Base-by-base conservation (phyloP, 2,329 filamentous ascomycete genomes). In the Exophiala oligosperma region DNA sequence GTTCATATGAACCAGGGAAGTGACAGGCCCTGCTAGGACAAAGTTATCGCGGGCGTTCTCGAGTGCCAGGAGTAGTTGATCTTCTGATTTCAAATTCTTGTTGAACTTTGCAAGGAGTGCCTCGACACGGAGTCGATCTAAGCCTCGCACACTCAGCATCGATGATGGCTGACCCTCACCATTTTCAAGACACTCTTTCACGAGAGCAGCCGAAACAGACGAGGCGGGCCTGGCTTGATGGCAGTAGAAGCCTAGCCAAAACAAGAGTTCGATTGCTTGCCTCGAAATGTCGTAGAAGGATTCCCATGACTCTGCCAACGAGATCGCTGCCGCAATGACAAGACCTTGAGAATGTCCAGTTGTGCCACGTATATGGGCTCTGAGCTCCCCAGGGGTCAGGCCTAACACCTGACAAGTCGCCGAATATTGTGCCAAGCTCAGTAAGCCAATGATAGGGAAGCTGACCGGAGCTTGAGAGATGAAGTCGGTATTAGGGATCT, bases 281-380 rank as follows among this genome's bases (percentile, higher is more conserved):
- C 82, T 87, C 54, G 91, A 84, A 54, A 91, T 85, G 69, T 90
- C 87, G 65, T 89, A 85, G 74, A 94, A 99, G 0, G 90, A 90
- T 63, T 96, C 91, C 94, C 94, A 99, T 28, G 89, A 92, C 66
- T 90, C 89, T 3, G 92, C 91, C 4, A 92, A 90, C 1, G 95
- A 89, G 59, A 94, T 95, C 24, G 90, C 90, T 29, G 93, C 92
- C 24, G 94, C 94, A 62, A 95, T 92, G 61, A 99, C 90, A 17
- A 99, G 87, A 73, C 94, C 94, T 74, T 99, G 94, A 0, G 94
- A 99, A 76, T 99, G 94, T 70, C 94, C 94, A 38, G 94, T 97
- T 5, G 91, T 89, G 70, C 95, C 95, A 56, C 86, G 85, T 68
- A 97, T 85, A 61, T 89, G 84, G 65, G 94, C 90, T 56, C 92